Evolutionary conservation across 2,329 filamentous ascomycete species (phyloP), one percentile per base, ranked within the genome.

Genomic region (Aspergillus aculeatinus): DNA sequence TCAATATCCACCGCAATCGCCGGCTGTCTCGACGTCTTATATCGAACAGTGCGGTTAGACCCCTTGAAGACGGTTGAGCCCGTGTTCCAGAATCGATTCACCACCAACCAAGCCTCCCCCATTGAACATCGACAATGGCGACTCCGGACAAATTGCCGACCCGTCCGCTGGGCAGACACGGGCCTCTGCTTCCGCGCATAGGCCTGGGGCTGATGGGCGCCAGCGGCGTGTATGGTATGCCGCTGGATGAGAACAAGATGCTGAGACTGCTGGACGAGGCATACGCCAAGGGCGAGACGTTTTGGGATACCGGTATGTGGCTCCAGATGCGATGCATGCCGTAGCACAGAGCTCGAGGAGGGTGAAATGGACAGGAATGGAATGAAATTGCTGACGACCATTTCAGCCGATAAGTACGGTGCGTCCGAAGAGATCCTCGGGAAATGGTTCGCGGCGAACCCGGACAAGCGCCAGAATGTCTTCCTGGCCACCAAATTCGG

Each of bases 401-500:
- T 4, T 2, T 9, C 52, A 65, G 68, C 70, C 48, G 66, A 73
- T 39, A 65, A 78, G 10, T 83, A 84, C 55, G 76, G 72, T 7
- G 79, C 81, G 55, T 78, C 68, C 57, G 82, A 85, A 65, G 77
- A 79, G 4, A 64, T 83, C 0, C 42, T 84, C 3, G 80, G 80
- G 0, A 77, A 76, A 65, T 84, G 82, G 80, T 80, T 84, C 65
- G 72, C 75, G 0, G 53, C 42, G 52, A 70, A 74, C 19, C 79
- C 75, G 2, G 76, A 73, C 6, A 79, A 79, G 52, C 74, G 80
- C 0, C 64, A 80, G 21, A 69, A 83, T 50, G 80, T 85, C 61
- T 83, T 85, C 66, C 72, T 85, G 1, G 80, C 80, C 1, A 82
- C 81, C 12, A 85, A 85, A 61, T 84, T 83, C 61, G 82, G 73